These are phyloP conservation scores for Achlya hypogyna DNA, from an alignment of 352 stramenopile genomes.

Conservation along the genomic window DNA sequence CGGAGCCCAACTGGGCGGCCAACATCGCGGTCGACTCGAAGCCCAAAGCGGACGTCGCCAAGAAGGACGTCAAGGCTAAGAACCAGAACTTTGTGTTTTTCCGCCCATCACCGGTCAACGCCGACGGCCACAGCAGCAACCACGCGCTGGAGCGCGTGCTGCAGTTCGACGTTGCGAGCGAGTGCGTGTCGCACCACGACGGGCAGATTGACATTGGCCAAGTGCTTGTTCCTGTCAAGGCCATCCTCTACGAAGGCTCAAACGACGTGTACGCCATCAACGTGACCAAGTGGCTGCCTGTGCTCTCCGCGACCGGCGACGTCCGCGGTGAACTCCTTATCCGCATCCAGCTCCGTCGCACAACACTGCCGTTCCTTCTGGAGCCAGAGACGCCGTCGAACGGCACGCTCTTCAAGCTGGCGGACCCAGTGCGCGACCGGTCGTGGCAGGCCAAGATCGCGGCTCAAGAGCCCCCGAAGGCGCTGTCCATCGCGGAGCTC, in stretches of 20 bases:
- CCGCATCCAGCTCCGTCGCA: conserved; percentile 4
- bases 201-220: conserved; percentile 16
- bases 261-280: conserved; percentile 12
- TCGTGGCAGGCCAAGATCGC: background rate
- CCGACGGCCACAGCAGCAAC: background rate
- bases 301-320: background rate
- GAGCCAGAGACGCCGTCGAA: background rate
- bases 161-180: conserved; percentile 11
- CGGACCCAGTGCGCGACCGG: conserved; percentile 6
- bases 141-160: conserved; percentile 1
- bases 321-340: conserved; percentile 10
- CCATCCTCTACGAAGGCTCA: conserved; percentile 16
- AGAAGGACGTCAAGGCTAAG: background rate
- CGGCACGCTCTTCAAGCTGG: conserved; percentile 11
- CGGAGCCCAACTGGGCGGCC: conserved; percentile 13
- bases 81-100: conserved; percentile 18
- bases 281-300: conserved; percentile 9
- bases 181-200: conserved; percentile 9
- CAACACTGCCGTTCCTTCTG: background rate
- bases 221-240: conserved; percentile 11
- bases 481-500: conserved; percentile 1
- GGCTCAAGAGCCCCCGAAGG: background rate
- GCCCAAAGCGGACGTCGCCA: background rate
- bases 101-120: conserved; percentile 1
- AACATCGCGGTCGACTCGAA: background rate